Percentiles rank a stretch among this genome's conserved stretches.
These are phyloP conservation scores for Trypanosoma melophagium DNA, from an alignment of 208 protist species.

Conservation along the genomic window DNA sequence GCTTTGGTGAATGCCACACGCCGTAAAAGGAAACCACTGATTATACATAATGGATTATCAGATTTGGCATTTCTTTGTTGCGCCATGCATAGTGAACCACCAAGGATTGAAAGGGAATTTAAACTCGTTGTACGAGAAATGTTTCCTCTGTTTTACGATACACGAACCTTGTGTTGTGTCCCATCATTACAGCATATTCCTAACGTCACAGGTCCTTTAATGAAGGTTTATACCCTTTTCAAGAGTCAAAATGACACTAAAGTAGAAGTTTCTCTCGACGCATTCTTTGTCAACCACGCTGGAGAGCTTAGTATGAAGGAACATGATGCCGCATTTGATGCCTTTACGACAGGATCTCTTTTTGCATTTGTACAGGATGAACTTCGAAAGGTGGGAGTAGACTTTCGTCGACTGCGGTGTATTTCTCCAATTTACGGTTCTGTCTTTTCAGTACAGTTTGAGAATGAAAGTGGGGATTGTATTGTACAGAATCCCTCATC, in stretches of 20 bases:
- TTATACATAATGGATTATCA: conserved; percentile 64
- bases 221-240: conserved; percentile 26
- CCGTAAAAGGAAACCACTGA: conserved; percentile 36
- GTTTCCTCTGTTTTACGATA: conserved; percentile 70
- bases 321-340: conserved; percentile 45
- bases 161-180: conserved; percentile 45
- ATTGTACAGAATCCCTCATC: conserved; percentile 22
- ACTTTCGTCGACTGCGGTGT: conserved; percentile 21
- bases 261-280: background rate
- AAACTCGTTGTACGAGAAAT: conserved; percentile 38
- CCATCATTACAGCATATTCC: conserved; percentile 39
- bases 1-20: conserved; percentile 45
- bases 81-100: conserved; percentile 36
- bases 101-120: conserved; percentile 37
- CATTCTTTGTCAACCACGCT: background rate
- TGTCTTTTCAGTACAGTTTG: conserved; percentile 33
- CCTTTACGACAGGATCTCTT: conserved; percentile 54
- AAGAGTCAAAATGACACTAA: background rate
- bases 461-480: conserved; percentile 27
- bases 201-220: conserved; percentile 43
- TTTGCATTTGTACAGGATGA: conserved; percentile 43
- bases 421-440: conserved; percentile 44
- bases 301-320: conserved; percentile 6
- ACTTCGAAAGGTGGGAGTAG: conserved; percentile 16
- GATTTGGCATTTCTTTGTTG: conserved; percentile 64